A percentile compares a stretch with the other conserved stretches of the same genome.
phyloP scores from a whole-genome alignment of 495 filamentous ascomycete genomes.

The Neurospora sp. region DNA sequence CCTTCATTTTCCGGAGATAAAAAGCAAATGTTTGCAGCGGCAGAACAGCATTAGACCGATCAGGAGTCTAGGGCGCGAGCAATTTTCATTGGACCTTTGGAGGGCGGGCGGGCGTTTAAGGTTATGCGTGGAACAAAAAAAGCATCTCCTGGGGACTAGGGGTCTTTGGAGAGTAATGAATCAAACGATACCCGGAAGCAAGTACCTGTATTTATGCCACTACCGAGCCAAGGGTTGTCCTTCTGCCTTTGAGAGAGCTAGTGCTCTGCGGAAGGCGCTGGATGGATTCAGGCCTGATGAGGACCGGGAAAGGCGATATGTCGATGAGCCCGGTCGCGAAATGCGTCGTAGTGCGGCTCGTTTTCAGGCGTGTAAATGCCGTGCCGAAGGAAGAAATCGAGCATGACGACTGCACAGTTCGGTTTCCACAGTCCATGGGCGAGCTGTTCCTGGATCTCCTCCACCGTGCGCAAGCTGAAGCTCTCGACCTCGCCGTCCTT shows the following conservation, averaged over 20 bases:
- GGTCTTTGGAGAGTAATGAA: not conserved
- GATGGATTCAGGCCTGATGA: conserved; percentile 28
- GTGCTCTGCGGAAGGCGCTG: not conserved
- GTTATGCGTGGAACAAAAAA: not conserved
- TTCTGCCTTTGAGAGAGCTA: not conserved
- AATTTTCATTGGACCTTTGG: not conserved
- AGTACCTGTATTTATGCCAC: conserved; percentile 2
- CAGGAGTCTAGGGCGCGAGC: not conserved
- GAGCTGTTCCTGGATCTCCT: conserved; percentile 62
- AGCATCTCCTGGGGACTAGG: not conserved
- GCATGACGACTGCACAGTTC: conserved; percentile 73
- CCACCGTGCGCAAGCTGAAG: conserved; percentile 67
- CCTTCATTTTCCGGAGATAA: not conserved
- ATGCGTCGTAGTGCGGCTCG: conserved; percentile 71
- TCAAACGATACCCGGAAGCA: conserved; percentile 18
- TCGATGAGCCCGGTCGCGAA: conserved; percentile 66
- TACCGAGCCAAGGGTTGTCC: not conserved
- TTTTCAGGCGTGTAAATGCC: conserved; percentile 73
- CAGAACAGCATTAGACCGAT: not conserved
- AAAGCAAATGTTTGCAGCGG: not conserved
- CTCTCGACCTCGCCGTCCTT: conserved; percentile 81
- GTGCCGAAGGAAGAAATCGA: conserved; percentile 88
- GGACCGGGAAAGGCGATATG: conserved; percentile 68
- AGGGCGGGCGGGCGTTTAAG: not conserved
- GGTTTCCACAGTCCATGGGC: conserved; percentile 77